phyloP scores from a whole-genome alignment of 75 land plant species.

The Selaginella moellendorffii region DNA sequence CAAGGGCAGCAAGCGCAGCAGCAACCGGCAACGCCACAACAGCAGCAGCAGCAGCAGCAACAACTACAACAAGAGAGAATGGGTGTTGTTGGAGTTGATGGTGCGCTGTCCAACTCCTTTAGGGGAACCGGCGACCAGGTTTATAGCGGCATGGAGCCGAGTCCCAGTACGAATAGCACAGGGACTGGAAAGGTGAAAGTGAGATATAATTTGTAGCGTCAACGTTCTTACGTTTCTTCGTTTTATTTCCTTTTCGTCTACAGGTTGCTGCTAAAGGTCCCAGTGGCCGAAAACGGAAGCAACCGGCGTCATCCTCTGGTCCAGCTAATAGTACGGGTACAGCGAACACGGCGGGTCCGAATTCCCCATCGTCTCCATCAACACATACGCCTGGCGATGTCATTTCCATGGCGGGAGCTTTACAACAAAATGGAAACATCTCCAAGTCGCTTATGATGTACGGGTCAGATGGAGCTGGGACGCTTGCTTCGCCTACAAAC shows the following conservation, averaged over 20 bases:
- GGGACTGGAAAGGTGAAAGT: constrained; percentile 19
- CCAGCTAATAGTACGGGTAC: constrained; percentile 99
- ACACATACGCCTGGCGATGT: constrained; percentile 98
- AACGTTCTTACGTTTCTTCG: too few relatives aligned
- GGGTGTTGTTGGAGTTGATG: constrained; percentile 47
- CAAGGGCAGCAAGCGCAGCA: constrained; percentile 41
- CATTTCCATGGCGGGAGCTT: constrained; percentile 64
- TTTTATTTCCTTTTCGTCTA: constrained; percentile 30
- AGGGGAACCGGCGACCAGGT: constrained; percentile 36
- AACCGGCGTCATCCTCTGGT: constrained; percentile 62
- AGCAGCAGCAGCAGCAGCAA: constrained; percentile 35
- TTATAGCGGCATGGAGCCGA: constrained; percentile 21
- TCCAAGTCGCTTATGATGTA: constrained; percentile 66
- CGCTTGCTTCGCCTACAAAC: constrained; percentile 81
- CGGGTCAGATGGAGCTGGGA: constrained; percentile 68
- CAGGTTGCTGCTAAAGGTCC: constrained; percentile 73
- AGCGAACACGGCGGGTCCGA: constrained; percentile 34
- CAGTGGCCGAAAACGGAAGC: constrained; percentile 43
- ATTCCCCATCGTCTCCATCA: constrained; percentile 97
- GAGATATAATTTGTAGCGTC: too few relatives aligned
- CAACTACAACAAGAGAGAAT: constrained; percentile 41
- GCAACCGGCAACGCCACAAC: constrained; percentile 19
- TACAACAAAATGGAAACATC: constrained; percentile 66
- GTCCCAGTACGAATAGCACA: constrained; percentile 25
- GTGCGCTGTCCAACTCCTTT: constrained; percentile 57